phyloP scores from a whole-genome alignment of 768 basidiomycete genomes.

The Mycena alexandri region DNA sequence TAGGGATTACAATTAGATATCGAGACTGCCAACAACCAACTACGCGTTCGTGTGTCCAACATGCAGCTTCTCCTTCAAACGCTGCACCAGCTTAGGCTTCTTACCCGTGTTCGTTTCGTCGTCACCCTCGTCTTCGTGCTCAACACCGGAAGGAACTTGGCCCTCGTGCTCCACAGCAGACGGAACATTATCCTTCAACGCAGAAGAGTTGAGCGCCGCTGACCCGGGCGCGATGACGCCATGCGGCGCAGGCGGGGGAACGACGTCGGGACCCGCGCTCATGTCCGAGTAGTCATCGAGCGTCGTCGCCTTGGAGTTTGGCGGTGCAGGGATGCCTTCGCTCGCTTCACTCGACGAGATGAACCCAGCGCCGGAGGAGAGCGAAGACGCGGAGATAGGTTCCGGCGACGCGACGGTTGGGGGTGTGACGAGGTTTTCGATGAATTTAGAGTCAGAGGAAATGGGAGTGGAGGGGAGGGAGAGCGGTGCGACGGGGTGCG shows the following conservation, averaged over 20 bases:
- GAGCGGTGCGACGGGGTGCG: conserved; percentile 40
- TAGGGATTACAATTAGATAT: no score
- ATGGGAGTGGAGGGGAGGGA: conserved; percentile 29
- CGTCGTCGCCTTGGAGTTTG: conserved; percentile 8
- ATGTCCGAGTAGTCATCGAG: background rate
- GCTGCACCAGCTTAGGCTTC: conserved; percentile 11
- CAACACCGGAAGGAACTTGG: no score
- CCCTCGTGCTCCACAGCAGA: no score
- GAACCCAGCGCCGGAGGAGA: background rate
- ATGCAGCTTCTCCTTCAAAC: conserved; percentile 14
- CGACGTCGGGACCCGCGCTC: background rate
- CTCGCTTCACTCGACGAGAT: background rate
- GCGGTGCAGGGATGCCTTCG: conserved; percentile 15
- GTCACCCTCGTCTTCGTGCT: background rate
- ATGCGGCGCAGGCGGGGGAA: background rate
- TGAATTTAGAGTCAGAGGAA: no score
- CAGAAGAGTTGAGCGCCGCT: background rate
- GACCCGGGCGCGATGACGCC: background rate
- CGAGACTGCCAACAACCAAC: no score
- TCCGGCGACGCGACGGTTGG: no score
- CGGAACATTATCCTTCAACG: no score
- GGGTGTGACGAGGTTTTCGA: no score
- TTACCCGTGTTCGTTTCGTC: conserved; percentile 1
- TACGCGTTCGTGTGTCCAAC: conserved; percentile 1
- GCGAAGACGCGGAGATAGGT: no score